phyloP scores from a whole-genome alignment of 805 yeast species.

The Ogataea paradorogensis region DNA sequence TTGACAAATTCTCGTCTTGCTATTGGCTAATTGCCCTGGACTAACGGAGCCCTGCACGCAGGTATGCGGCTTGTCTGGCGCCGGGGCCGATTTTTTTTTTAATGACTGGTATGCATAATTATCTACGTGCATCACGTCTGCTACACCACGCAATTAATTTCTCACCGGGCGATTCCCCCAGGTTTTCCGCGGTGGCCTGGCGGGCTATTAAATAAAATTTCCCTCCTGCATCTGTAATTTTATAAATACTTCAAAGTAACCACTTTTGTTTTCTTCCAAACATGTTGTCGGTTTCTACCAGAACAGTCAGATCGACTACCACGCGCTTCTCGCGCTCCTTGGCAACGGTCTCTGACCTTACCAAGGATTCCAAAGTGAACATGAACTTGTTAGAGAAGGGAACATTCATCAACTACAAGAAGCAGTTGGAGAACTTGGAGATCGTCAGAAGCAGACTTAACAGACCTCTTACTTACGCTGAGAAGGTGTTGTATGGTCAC shows the following conservation, averaged over 20 bases:
- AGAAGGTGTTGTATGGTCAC: slow-evolving; percentile 91
- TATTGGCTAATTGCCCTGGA: slow-evolving; percentile 14
- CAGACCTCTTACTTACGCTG: slow-evolving; percentile 89
- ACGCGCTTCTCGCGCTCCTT: slow-evolving; percentile 40
- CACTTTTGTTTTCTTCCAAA: slow-evolving; percentile 11
- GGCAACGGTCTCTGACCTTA: slow-evolving; percentile 49
- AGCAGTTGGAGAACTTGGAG: slow-evolving; percentile 82
- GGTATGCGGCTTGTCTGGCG: slow-evolving; percentile 11
- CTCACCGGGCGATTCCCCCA: slow-evolving; percentile 6
- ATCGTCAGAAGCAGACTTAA: slow-evolving; percentile 70
- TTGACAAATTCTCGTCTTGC: slow-evolving; percentile 16
- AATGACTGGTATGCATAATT: slow-evolving; percentile 6
- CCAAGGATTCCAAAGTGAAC: slow-evolving; percentile 54
- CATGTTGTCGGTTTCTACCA: slow-evolving; percentile 33
- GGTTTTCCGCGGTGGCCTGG: slow-evolving; percentile 4
- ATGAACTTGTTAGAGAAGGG: slow-evolving; percentile 63
- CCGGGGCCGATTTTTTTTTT: slow-evolving; percentile 13
- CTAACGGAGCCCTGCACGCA: slow-evolving; percentile 16
- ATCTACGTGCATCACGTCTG: slow-evolving; percentile 1
- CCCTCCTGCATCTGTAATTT: slow-evolving; percentile 10
- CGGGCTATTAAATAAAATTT: slow-evolving; percentile 1
- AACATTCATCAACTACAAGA: slow-evolving; percentile 88
- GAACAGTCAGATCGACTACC: slow-evolving; percentile 23
- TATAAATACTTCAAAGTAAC: slow-evolving; percentile 9
- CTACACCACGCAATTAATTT: neutral